Evolutionary conservation across 805 yeast species (phyloP).

Genomic region (Saccharomycopsis olivae): DNA sequence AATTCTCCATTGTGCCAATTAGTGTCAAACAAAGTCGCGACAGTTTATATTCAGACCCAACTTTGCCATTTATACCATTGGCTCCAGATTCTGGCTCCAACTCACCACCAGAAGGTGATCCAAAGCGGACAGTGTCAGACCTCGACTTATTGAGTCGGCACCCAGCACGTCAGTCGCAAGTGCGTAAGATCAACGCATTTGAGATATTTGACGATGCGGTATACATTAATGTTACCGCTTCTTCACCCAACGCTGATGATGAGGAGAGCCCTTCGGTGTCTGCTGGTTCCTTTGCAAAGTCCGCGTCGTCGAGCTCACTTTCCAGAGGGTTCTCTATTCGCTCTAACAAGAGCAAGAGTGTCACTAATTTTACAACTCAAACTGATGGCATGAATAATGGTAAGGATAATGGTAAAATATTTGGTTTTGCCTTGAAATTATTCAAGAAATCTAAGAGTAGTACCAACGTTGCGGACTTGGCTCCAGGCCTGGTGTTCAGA

Average conservation of each 20-base stretch:
- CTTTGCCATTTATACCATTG: background rate
- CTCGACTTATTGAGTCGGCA: too few species aligned
- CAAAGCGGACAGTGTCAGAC: background rate
- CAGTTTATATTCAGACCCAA: slow-evolving; percentile 7
- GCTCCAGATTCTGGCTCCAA: background rate
- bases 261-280: background rate
- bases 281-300: background rate
- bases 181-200: slow-evolving; percentile 41
- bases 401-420: slow-evolving; percentile 7
- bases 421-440: slow-evolving; percentile 18
- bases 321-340: background rate
- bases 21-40: slow-evolving; percentile 12
- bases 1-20: slow-evolving; percentile 14
- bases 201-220: slow-evolving; percentile 60
- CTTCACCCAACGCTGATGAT: background rate
- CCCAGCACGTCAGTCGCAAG: background rate
- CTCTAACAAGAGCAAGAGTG: slow-evolving; percentile 4
- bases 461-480: slow-evolving; percentile 5
- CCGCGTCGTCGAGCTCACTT: background rate
- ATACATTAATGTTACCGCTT: slow-evolving; percentile 23
- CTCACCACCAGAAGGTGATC: background rate
- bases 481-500: too few species aligned
- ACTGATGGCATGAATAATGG: background rate
- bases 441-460: slow-evolving; percentile 17
- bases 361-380: slow-evolving; percentile 1